phyloP scores from a whole-genome alignment of 192 early-diverging fungal genomes.

The Backusella australiensis region DNA sequence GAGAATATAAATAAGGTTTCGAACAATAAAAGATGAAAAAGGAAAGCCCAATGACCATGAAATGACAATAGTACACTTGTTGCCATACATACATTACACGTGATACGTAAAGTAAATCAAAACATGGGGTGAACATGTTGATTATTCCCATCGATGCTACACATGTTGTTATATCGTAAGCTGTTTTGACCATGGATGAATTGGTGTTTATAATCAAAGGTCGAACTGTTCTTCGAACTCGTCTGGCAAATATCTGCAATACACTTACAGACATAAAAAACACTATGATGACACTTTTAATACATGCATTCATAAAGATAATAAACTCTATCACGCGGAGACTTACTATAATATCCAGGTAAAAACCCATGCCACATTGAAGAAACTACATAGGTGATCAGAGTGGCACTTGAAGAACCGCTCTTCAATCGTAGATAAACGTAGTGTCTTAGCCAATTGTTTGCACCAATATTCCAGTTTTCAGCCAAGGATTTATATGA shows the following conservation, averaged over 20 bases:
- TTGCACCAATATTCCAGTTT: conserved; percentile 90
- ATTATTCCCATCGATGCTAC: not conserved
- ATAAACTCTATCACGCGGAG: not conserved
- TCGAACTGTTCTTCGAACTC: not conserved
- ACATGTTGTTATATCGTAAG: not conserved
- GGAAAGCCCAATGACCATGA: not conserved
- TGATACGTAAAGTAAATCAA: not conserved
- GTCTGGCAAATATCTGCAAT: conserved; percentile 1
- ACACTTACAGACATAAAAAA: not conserved
- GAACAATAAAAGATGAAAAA: conserved; percentile 3
- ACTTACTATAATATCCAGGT: conserved; percentile 75
- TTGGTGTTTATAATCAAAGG: not conserved
- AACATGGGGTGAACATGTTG: conserved; percentile 2
- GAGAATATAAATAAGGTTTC: not conserved
- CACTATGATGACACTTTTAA: not conserved
- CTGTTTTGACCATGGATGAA: not conserved
- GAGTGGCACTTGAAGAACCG: conserved; percentile 43
- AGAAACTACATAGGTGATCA: conserved; percentile 78
- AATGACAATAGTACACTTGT: conserved; percentile 1
- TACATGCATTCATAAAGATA: not conserved
- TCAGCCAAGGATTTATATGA: conserved; percentile 74
- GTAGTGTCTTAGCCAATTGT: conserved; percentile 83
- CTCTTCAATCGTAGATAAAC: conserved; percentile 53
- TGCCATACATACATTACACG: not conserved
- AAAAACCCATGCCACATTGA: conserved; percentile 98